Evolutionary conservation across 2,329 filamentous ascomycete genomes (phyloP).

Genomic region (Paradendryphiella salina): DNA sequence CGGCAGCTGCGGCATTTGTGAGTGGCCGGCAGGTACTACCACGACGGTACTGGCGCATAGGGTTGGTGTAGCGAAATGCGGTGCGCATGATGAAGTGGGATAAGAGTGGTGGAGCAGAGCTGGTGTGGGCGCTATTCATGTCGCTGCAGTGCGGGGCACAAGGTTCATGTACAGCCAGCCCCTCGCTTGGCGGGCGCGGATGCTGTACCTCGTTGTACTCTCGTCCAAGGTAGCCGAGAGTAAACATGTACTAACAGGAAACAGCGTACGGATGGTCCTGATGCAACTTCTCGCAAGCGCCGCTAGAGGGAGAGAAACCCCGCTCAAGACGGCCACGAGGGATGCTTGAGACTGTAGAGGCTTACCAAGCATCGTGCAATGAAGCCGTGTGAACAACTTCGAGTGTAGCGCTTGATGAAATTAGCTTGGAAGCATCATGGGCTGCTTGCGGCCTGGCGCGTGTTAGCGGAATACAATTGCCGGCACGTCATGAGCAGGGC

Average conservation of each 20-base stretch:
- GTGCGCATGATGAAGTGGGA: slow-evolving; percentile 24
- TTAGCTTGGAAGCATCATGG: neutral
- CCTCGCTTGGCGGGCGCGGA: slow-evolving; percentile 7
- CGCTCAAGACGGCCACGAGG: too few species aligned
- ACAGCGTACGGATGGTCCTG: neutral
- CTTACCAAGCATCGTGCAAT: too few species aligned
- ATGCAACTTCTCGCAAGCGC: too few species aligned
- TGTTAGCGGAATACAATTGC: neutral
- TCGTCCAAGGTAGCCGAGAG: neutral
- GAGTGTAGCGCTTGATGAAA: too few species aligned
- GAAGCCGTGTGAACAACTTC: too few species aligned
- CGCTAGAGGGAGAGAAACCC: too few species aligned
- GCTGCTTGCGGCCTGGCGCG: neutral
- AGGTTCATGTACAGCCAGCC: slow-evolving; percentile 13
- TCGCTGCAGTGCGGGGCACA: slow-evolving; percentile 19
- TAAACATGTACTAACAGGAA: neutral
- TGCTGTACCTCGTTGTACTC: slow-evolving; percentile 1
- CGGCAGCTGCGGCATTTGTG: slow-evolving; percentile 10
- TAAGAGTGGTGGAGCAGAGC: slow-evolving; percentile 5
- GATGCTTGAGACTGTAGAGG: too few species aligned
- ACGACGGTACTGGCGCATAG: neutral
- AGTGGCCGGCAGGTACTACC: slow-evolving; percentile 8
- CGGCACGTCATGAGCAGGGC: slow-evolving; percentile 2
- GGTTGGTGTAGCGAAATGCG: slow-evolving; percentile 17
- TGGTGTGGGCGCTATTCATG: slow-evolving; percentile 9